These are phyloP conservation scores for Cyclostephanos invisitatus DNA, from an alignment of 108 stramenopile species.

Conservation along the genomic window DNA sequence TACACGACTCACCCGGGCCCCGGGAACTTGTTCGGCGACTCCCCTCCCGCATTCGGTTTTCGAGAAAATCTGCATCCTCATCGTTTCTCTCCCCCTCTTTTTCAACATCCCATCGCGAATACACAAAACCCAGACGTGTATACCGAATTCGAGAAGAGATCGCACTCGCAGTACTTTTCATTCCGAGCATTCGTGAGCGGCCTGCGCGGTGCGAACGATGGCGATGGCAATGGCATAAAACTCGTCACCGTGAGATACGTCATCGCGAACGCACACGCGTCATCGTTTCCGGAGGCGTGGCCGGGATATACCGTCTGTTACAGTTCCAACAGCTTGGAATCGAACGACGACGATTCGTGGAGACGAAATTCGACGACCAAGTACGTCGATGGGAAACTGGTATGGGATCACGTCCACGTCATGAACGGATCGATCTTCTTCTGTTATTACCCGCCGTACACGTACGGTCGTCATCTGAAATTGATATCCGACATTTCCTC, in stretches of 20 bases:
- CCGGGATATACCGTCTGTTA: conserved; percentile 69
- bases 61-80: too few species aligned
- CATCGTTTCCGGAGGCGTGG: conserved; percentile 73
- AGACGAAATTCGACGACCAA: conserved; percentile 55
- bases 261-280: conserved; percentile 66
- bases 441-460: conserved; percentile 77
- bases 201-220: conserved; percentile 14
- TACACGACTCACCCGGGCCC: too few species aligned
- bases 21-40: too few species aligned
- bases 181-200: conserved; percentile 55
- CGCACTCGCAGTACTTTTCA: conserved; percentile 76
- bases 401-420: conserved; percentile 63
- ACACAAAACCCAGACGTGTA: conserved; percentile 60
- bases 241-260: conserved; percentile 57
- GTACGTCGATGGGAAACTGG: conserved; percentile 64
- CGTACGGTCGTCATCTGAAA: conserved; percentile 73
- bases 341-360: conserved; percentile 64
- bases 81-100: neutral
- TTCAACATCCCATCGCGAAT: neutral
- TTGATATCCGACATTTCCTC: conserved; percentile 57
- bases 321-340: conserved; percentile 34
- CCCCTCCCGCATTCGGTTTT: too few species aligned
- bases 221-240: conserved; percentile 25
- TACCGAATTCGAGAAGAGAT: conserved; percentile 69
- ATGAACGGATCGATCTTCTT: conserved; percentile 62